Percentiles rank a stretch among this genome's conserved stretches.
Evolutionary conservation across 345 rosid genomes (phyloP).

Genomic region (Salix arbutifolia): DNA sequence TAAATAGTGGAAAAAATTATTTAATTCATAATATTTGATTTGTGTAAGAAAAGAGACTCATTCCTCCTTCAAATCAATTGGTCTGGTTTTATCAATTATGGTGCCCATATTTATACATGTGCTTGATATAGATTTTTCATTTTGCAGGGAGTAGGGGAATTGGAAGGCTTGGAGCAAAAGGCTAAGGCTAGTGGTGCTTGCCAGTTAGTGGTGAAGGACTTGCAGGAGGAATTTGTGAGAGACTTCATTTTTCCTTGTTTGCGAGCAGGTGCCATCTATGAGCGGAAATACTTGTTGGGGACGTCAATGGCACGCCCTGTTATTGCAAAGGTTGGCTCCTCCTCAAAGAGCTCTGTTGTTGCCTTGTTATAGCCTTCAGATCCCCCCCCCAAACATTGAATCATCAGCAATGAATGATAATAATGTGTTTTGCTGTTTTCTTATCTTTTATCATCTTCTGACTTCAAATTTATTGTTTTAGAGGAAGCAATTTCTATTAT

Average conservation of each 20-base stretch:
- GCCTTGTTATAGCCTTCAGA: neutral
- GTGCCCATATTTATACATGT: neutral
- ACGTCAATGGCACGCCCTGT: constrained; percentile 99
- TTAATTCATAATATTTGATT: neutral
- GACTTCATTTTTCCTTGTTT: constrained; percentile 86
- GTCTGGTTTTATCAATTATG: neutral
- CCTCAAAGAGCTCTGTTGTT: neutral
- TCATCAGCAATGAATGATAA: neutral
- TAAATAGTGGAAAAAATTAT: neutral
- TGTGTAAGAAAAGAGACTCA: neutral
- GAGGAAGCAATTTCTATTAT: neutral
- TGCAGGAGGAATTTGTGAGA: constrained; percentile 82
- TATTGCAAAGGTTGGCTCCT: constrained; percentile 75
- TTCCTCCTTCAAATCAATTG: neutral
- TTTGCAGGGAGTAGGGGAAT: constrained; percentile 69
- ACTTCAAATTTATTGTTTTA: neutral
- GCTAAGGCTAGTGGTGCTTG: constrained; percentile 98
- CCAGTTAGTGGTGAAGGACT: constrained; percentile 85
- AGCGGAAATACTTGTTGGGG: constrained; percentile 89
- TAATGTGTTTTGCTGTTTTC: neutral
- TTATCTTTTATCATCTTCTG: neutral
- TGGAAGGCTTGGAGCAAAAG: constrained; percentile 91
- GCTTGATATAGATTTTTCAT: constrained; percentile 6
- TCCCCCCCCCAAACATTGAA: neutral
- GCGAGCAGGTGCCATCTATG: constrained; percentile 90